These are phyloP conservation scores for Gastrolobium bilobum DNA, from an alignment of 306 rosid genomes.

Conservation along the genomic window DNA sequence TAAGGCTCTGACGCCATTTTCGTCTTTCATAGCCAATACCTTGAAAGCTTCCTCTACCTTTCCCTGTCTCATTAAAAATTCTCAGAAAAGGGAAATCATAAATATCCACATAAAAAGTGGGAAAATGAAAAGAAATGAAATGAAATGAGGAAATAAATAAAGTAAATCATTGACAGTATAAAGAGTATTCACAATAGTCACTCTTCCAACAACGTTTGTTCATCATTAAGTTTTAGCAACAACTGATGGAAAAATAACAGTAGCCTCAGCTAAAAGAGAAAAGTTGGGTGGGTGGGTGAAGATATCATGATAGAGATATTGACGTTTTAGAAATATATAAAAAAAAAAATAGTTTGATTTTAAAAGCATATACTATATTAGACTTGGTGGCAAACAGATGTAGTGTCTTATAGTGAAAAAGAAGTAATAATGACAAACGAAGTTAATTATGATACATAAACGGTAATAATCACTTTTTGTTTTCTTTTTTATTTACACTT, in stretches of 20 bases:
- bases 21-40: neutral
- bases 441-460: constrained; percentile 37
- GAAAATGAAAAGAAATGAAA: neutral
- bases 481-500: neutral
- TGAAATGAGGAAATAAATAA: neutral
- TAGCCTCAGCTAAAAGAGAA: neutral
- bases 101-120: neutral
- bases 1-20: constrained; percentile 4
- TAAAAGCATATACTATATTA: neutral
- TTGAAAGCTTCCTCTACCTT: constrained; percentile 1
- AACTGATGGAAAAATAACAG: constrained; percentile 27
- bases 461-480: constrained; percentile 27
- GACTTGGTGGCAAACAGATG: neutral
- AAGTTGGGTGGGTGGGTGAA: neutral
- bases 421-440: constrained; percentile 11
- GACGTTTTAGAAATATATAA: neutral
- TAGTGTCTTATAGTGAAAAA: neutral
- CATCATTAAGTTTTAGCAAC: constrained; percentile 1
- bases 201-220: neutral
- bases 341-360: neutral
- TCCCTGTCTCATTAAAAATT: neutral
- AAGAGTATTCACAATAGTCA: neutral
- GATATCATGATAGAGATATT: neutral
- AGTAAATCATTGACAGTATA: neutral
- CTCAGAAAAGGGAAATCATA: neutral